Base-by-base conservation (phyloP, 2,329 filamentous ascomycete species). In the Aspergillus awamori region DNA sequence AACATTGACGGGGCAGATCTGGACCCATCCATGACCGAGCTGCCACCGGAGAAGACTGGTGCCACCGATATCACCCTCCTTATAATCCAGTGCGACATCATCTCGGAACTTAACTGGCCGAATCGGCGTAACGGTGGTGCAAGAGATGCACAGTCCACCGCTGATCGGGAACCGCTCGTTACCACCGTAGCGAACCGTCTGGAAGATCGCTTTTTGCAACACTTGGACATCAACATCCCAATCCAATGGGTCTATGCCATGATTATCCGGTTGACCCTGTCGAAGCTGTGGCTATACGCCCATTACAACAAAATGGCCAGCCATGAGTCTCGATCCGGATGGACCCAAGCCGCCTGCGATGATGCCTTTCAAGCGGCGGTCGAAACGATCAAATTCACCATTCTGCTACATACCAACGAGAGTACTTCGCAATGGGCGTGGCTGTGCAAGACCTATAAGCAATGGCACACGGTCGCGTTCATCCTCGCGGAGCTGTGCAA, bases 321-420 rank as follows among this genome's bases (percentile, higher is more conserved):
- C 24, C 17, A 22, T 10, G 41, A 45, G 39, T 8, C 22, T 17
- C 17, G 4, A 26, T 13, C 5, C 4, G 33, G 5, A 15, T 10
- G 15, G 5, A 20, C 41, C 26, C 41, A 30, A 8, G 52, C 47
- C n/a, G 61, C 41, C 33, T 61, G 82, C 83, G 83, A 89, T 59
- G 83, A 85, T 55, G 80, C 90, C 0, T 88, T 90, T 68, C 76
- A 86, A 28, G 86, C 85, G 0, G 85, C 87, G 2, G 80, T 91
- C 36, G 87, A 91, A 66, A 85, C 89, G 33, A 80, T 90, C 28
- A 88, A 91, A 70, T 84, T 87, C 68, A 83, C 83, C 20, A 77
- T 87, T 57, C 79, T 87, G 1, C 77, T 90, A 5, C 85, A 88
- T 63, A 84, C 81, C 0, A 87, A 90, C 64, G 75, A 77, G 20